phyloP scores from a whole-genome alignment of 2,329 filamentous ascomycete species.

The Colletotrichum lupini region DNA sequence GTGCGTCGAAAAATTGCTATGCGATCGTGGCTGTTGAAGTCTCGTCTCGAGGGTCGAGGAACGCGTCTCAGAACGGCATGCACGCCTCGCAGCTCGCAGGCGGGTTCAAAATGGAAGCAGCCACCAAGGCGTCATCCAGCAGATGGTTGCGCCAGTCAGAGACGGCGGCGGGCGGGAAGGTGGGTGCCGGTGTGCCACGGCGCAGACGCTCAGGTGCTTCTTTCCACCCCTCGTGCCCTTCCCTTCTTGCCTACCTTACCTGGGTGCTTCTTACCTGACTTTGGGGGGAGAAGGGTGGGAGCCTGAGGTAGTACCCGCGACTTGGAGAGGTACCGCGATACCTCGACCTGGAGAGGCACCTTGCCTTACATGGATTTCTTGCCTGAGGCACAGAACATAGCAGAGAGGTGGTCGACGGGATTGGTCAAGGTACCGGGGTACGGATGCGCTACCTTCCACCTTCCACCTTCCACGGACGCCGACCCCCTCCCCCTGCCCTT shows the following conservation, averaged over 20 bases:
- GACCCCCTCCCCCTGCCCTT: not conserved
- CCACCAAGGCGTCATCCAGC: not conserved
- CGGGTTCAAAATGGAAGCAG: not conserved
- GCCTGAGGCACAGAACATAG: not conserved
- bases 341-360: not conserved
- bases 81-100: not conserved
- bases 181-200: constrained; percentile 1
- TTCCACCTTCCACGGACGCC: not conserved
- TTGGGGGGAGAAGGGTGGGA: too few relatives aligned
- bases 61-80: not conserved
- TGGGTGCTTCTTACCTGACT: too few relatives aligned
- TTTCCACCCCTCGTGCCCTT: not conserved
- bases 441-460: not conserved
- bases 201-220: not conserved
- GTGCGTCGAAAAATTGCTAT: not conserved
- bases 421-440: not conserved
- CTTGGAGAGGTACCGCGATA: not conserved
- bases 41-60: not conserved
- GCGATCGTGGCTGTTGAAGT: not conserved
- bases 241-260: too few relatives aligned
- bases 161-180: constrained; percentile 1
- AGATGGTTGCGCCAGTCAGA: not conserved
- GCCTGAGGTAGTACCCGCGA: too few relatives aligned
- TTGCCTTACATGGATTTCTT: not conserved
- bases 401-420: not conserved